A percentile compares a stretch with the other conserved stretches of the same genome.
Evolutionary conservation across 108 stramenopile genomes (phyloP).

Genomic region (Stephanodiscus triporus): DNA sequence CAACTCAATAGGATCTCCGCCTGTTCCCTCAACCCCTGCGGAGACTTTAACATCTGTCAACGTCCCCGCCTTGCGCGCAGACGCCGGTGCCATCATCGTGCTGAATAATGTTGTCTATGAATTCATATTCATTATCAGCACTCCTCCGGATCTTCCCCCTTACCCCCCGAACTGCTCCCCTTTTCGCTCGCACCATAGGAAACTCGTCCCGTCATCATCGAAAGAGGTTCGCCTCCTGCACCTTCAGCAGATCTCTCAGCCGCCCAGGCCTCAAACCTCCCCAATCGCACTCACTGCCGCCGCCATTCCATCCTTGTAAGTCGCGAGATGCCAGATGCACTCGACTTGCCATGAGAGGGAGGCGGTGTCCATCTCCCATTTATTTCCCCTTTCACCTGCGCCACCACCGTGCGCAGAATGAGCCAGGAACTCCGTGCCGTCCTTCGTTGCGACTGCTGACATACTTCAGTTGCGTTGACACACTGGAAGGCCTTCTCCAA

Average conservation of each 20-base stretch:
- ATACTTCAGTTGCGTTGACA: slow-evolving; percentile 18
- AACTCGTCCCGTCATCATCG: neutral
- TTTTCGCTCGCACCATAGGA: neutral
- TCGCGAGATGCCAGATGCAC: neutral
- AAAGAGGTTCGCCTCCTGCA: slow-evolving; percentile 5
- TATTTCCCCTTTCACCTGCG: too few species aligned
- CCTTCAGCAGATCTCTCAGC: neutral
- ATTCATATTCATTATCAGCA: too few species aligned
- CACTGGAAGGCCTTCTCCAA: too few species aligned
- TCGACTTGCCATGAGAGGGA: slow-evolving; percentile 16
- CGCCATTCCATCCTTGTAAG: slow-evolving; percentile 10
- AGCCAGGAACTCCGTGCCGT: neutral
- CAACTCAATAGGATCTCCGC: too few species aligned
- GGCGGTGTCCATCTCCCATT: too few species aligned
- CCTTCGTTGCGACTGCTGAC: neutral
- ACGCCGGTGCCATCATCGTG: too few species aligned
- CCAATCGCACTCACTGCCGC: slow-evolving; percentile 23
- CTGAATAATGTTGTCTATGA: too few species aligned
- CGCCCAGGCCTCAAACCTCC: slow-evolving; percentile 3
- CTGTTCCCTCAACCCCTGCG: too few species aligned
- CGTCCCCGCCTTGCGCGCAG: too few species aligned
- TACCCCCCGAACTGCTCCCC: slow-evolving; percentile 19
- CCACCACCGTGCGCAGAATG: too few species aligned
- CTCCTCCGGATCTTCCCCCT: slow-evolving; percentile 37
- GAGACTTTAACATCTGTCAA: too few species aligned